Evolutionary conservation across 495 filamentous ascomycete genomes (phyloP).

Genomic region (Penicillium fimorum): DNA sequence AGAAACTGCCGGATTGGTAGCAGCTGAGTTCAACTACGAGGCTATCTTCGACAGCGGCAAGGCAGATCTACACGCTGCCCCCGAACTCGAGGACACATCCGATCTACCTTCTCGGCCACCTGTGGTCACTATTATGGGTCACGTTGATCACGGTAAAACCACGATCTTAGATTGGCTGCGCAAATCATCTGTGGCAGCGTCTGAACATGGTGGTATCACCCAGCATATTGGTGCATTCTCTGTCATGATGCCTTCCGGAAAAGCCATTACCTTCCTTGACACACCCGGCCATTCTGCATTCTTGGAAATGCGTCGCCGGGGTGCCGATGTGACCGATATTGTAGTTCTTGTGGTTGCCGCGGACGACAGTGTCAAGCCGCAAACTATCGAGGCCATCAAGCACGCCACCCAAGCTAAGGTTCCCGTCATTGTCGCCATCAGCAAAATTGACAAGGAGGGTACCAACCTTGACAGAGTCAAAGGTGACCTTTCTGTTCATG

Average conservation of each 20-base stretch:
- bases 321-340: constrained; percentile 95
- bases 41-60: constrained; percentile 71
- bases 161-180: constrained; percentile 93
- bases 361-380: constrained; percentile 96
- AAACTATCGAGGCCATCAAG: constrained; percentile 95
- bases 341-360: constrained; percentile 95
- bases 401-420: constrained; percentile 89
- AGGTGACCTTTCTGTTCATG: constrained; percentile 77
- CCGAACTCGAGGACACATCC: constrained; percentile 65
- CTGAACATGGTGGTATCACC: constrained; percentile 95
- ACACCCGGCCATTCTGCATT: constrained; percentile 97
- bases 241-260: constrained; percentile 78
- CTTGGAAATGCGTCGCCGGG: constrained; percentile 90
- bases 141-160: constrained; percentile 98
- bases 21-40: constrained; percentile 90
- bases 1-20: constrained; percentile 87
- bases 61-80: constrained; percentile 73
- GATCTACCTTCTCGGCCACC: constrained; percentile 74
- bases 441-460: constrained; percentile 89
- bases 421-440: constrained; percentile 97
- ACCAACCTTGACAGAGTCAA: constrained; percentile 80
- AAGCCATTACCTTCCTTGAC: constrained; percentile 92
- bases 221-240: constrained; percentile 99
- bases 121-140: constrained; percentile 99
- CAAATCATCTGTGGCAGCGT: constrained; percentile 83